Evolutionary conservation across 1,284 basidiomycete species (phyloP), one percentile per base, ranked within the genome.

Genomic region (Tranzscheliella williamsii): DNA sequence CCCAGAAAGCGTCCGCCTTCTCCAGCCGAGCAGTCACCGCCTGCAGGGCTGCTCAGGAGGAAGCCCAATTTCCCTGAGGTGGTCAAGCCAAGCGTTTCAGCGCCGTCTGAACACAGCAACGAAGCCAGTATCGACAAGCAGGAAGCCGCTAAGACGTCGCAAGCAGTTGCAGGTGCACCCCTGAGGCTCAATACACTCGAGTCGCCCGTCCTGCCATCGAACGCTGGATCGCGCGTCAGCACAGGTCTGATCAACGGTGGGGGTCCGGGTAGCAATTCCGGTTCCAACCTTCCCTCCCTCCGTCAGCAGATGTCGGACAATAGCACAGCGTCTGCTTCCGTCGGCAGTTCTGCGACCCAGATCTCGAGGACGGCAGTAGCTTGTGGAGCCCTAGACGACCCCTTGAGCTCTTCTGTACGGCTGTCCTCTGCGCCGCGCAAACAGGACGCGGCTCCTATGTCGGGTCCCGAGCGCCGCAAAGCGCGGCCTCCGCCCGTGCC

Each of bases 41-140:
- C 60, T 2, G 45, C 60, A 18, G 60, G 54, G 11, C 20, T 63
- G 27, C 50, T 63, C 35, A 63, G 54, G 34, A 53, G 60, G 29
- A 63, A 63, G 38, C 22, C 54, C 42, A 57, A 63, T 35, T 57
- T 63, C 40, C 35, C 18, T 21, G 50, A 53, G 2, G 43, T 63
- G 4, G 42, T 53, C 3, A 48, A 49, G 17, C 60, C 60, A 34
- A 34, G 32, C 17, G 32, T 20, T 11, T 18, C 32, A 13, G 18
- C 9, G 32, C 12, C 32, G 18, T n/a, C n/a, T n/a, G n/a, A n/a
- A n/a, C n/a, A n/a, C n/a, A n/a, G n/a, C n/a, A n/a, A n/a, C n/a
- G n/a, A n/a, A n/a, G n/a, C n/a, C n/a, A n/a, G n/a, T n/a, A n/a
- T n/a, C n/a, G n/a, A n/a, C n/a, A n/a, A n/a, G n/a, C n/a, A n/a